These are phyloP conservation scores for Heliocybe sulcata DNA, from an alignment of 1,284 basidiomycete species.

Conservation along the genomic window DNA sequence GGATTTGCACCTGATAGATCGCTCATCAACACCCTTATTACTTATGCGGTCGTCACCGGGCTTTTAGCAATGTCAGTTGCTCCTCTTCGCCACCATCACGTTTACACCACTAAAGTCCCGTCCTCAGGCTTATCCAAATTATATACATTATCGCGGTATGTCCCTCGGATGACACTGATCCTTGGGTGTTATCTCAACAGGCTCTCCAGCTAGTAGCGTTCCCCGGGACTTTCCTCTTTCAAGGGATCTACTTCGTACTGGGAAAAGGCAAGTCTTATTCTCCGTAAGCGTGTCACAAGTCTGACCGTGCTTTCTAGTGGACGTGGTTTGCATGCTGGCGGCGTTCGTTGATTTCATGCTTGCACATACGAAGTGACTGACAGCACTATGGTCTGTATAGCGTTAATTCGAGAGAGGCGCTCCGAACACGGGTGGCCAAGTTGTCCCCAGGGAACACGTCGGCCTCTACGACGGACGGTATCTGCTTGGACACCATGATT, in stretches of 20 bases:
- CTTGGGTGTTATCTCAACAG: neutral
- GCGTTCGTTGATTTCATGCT: neutral
- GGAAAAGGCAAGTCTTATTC: neutral
- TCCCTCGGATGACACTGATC: neutral
- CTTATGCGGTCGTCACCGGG: neutral
- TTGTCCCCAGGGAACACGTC: neutral
- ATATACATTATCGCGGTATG: neutral
- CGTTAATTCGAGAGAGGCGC: neutral
- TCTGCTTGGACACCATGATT: no score
- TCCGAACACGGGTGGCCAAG: neutral
- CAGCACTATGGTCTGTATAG: neutral
- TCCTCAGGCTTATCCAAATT: neutral
- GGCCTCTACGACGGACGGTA: constrained; percentile 23
- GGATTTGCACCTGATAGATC: neutral
- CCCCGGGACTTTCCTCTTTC: neutral
- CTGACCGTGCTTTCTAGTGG: neutral
- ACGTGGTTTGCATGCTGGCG: neutral
- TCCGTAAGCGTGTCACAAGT: neutral
- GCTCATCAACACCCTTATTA: neutral
- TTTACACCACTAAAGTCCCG: neutral
- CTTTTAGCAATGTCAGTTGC: neutral
- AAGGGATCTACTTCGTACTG: neutral
- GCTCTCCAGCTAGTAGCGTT: neutral
- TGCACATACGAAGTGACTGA: neutral
- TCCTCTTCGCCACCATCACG: neutral